Evolutionary conservation across 306 rosid genomes (phyloP), one percentile per base, ranked within the genome.

Genomic region (Trifolium dubium): DNA sequence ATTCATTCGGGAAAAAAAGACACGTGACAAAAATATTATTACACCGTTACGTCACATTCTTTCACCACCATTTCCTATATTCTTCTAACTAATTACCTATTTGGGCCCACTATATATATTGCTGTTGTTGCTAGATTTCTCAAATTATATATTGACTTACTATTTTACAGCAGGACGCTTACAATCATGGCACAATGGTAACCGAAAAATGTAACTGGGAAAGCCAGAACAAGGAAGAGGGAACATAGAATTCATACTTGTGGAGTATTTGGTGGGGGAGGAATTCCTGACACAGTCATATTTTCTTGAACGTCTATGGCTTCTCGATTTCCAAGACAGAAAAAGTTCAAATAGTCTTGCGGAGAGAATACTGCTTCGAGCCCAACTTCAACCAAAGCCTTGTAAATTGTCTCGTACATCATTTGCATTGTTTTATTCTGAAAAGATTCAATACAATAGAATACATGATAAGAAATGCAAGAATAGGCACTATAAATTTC

Each of bases 361-460:
- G 98, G 99, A 74, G 90, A 83, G 89, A 55, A 85, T 49, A 89
- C 86, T 12, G 67, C 86, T 67, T 92, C 97, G 53, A 94, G 97
- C 75, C 98, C 98, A 79, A 71, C 90, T 82, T 94, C 97, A 78
- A 69, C 82, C 81, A 94, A 86, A 28, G 97, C 96, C 85, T 88
- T 90, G 83, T 89, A 90, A 79, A 94, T 73, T 19, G 89, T 90
- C 86, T 88, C 93, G 60, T 94, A 94, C 99, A 94, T 94, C 96
- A 89, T 94, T 86, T 94, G 97, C 99, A 94, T 94, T 68, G 99
- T 94, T 84, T 90, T 94, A 62, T 90, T 43, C 99, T 94, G 90
- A 71, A 76, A 74, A 30, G 40, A 64, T 3, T 23, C 1, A 47
- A 65, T 37, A 30, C 32, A 69, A 6, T 54, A 5, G n/a, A n/a